phyloP scores from a whole-genome alignment of 176 grass and related monocot genomes.

The Thalia dealbata region DNA sequence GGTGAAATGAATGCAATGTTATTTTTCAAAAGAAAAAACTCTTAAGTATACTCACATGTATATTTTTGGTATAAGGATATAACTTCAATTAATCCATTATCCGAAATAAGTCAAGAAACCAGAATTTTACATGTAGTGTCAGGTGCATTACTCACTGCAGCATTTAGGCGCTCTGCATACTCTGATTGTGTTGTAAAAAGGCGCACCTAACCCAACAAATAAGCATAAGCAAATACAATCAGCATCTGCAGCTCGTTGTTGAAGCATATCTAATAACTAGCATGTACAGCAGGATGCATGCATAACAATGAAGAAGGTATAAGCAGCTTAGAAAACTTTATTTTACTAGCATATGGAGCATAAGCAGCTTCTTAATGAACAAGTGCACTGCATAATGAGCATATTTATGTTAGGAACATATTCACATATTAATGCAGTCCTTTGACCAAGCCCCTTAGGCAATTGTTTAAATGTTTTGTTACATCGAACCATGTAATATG shows the following conservation, averaged over 20 bases:
- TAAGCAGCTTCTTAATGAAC: not conserved
- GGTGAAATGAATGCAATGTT: too few relatives aligned
- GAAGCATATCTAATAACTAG: not conserved
- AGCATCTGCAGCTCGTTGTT: not conserved
- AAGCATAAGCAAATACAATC: not conserved
- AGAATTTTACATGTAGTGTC: not conserved
- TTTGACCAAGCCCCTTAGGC: too few relatives aligned
- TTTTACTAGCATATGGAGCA: not conserved
- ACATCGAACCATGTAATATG: too few relatives aligned
- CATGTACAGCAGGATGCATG: not conserved
- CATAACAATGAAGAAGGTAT: not conserved
- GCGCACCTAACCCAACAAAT: slow-evolving; percentile 41
- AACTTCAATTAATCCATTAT: not conserved
- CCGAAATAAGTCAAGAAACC: not conserved
- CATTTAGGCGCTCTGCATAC: slow-evolving; percentile 55
- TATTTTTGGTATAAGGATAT: not conserved
- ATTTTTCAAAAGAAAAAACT: too few relatives aligned
- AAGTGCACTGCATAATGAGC: too few relatives aligned
- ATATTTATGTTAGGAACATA: too few relatives aligned
- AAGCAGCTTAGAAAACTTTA: not conserved
- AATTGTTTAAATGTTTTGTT: too few relatives aligned
- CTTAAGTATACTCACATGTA: too few relatives aligned
- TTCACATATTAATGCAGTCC: too few relatives aligned
- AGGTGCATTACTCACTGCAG: slow-evolving; percentile 42
- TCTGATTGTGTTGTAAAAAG: slow-evolving; percentile 72